Evolutionary conservation across 2,329 filamentous ascomycete genomes (phyloP).

Genomic region (Penicillium sp.): DNA sequence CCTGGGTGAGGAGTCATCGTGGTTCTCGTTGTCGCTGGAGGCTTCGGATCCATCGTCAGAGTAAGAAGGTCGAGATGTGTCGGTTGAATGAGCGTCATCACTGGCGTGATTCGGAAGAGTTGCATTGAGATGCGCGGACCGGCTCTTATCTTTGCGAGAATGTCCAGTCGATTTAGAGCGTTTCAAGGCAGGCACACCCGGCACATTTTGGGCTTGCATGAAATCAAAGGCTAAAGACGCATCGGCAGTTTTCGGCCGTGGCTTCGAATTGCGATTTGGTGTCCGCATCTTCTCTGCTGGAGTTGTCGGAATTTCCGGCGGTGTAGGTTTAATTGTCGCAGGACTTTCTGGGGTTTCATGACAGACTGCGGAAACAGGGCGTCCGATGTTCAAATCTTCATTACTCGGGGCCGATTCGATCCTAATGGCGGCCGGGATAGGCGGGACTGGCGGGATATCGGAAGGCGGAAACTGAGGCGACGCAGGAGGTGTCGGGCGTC

Average conservation of each 20-base stretch:
- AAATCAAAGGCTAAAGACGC: conserved; percentile 35
- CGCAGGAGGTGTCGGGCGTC: conserved; percentile 33
- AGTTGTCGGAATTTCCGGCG: conserved; percentile 49
- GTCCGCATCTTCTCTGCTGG: conserved; percentile 44
- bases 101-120: conserved; percentile 12
- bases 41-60: conserved; percentile 33
- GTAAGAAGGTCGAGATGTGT: conserved; percentile 26
- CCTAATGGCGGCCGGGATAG: conserved; percentile 17
- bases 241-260: conserved; percentile 48
- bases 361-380: conserved; percentile 79
- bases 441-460: conserved; percentile 11
- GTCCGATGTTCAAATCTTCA: conserved; percentile 59
- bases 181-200: conserved; percentile 30
- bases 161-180: conserved; percentile 43
- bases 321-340: conserved; percentile 65
- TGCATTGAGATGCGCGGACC: conserved; percentile 22
- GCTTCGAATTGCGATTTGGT: conserved; percentile 26
- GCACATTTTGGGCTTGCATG: conserved; percentile 14
- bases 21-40: conserved; percentile 29
- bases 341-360: conserved; percentile 78
- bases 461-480: conserved; percentile 29
- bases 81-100: conserved; percentile 25
- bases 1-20: conserved; percentile 26
- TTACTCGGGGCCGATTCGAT: conserved; percentile 10
- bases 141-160: conserved; percentile 31